Conservation (phyloP, 2,329 filamentous ascomycete genomes). For the Erysiphe pulchra region DNA sequence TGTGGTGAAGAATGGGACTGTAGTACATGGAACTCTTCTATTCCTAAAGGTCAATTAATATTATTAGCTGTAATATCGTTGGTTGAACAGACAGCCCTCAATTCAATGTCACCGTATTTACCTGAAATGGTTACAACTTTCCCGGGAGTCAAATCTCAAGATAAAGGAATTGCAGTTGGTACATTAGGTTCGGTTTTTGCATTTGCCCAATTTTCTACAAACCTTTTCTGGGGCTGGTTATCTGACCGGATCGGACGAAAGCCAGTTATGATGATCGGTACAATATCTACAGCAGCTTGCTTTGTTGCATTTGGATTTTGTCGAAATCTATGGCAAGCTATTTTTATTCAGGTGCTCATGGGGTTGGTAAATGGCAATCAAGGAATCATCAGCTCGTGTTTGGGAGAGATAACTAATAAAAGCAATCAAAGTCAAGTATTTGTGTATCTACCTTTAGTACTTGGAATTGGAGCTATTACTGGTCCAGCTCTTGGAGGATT, state of each 20-base stretch:
- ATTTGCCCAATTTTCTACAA: conserved; percentile 73
- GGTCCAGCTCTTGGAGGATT: conserved; percentile 79
- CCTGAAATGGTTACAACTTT: conserved; percentile 79
- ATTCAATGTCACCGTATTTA: conserved; percentile 86
- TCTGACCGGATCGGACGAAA: conserved; percentile 61
- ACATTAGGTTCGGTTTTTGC: conserved; percentile 79
- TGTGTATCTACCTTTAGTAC: conserved; percentile 86
- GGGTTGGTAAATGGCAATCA: conserved; percentile 87
- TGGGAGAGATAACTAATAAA: conserved; percentile 85
- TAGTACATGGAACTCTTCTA: conserved; percentile 25
- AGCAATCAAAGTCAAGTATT: conserved; percentile 88
- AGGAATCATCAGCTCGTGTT: conserved; percentile 72
- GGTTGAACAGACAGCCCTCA: conserved; percentile 85
- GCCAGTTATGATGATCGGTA: conserved; percentile 59
- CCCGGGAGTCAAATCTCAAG: conserved; percentile 42
- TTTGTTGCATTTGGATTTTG: conserved; percentile 80
- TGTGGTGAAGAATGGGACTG: conserved; percentile 15
- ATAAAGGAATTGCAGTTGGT: conserved; percentile 73
- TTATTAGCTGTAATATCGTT: conserved; percentile 73
- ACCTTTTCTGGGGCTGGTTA: conserved; percentile 73
- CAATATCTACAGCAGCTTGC: conserved; percentile 54
- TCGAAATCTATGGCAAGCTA: conserved; percentile 54
- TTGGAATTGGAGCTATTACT: conserved; percentile 79
- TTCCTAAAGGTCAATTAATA: conserved; percentile 61
- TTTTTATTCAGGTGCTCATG: conserved; percentile 72